These are phyloP conservation scores for Diaporthe australafricana DNA, from an alignment of 2,329 filamentous ascomycete species.

Conservation along the genomic window DNA sequence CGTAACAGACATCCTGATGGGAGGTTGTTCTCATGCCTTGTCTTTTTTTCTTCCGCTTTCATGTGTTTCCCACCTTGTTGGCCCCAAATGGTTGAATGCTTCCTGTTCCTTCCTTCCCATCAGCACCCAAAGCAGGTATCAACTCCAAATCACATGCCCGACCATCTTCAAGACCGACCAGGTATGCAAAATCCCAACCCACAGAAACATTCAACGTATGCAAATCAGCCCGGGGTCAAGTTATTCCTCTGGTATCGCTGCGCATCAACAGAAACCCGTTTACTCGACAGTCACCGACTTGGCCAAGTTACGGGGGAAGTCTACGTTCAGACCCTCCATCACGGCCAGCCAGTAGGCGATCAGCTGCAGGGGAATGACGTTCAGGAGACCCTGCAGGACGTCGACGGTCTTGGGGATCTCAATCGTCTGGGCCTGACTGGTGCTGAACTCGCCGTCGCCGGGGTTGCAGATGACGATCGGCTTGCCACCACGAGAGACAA, in stretches of 20 bases:
- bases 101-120: neutral
- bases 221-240: slow-evolving; percentile 7
- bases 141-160: slow-evolving; percentile 20
- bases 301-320: slow-evolving; percentile 98
- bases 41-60: neutral
- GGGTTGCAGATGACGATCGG: slow-evolving; percentile 99
- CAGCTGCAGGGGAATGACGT: slow-evolving; percentile 96
- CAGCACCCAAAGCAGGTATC: neutral
- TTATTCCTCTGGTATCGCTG: neutral
- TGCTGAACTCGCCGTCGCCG: slow-evolving; percentile 87
- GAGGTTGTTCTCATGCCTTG: neutral
- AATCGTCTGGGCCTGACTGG: slow-evolving; percentile 93
- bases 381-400: slow-evolving; percentile 94
- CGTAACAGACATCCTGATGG: neutral
- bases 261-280: slow-evolving; percentile 41
- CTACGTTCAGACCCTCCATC: slow-evolving; percentile 94
- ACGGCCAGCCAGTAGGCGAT: slow-evolving; percentile 99
- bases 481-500: slow-evolving; percentile 94
- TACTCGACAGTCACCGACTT: slow-evolving; percentile 99
- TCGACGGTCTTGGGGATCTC: slow-evolving; percentile 97
- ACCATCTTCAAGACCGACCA: slow-evolving; percentile 26
- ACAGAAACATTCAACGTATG: slow-evolving; percentile 15
- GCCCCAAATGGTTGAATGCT: slow-evolving; percentile 10
- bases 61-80: neutral
- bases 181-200: slow-evolving; percentile 13